These are phyloP conservation scores for Ganoderma multipileum DNA, from an alignment of 1,284 basidiomycete species.

Conservation along the genomic window DNA sequence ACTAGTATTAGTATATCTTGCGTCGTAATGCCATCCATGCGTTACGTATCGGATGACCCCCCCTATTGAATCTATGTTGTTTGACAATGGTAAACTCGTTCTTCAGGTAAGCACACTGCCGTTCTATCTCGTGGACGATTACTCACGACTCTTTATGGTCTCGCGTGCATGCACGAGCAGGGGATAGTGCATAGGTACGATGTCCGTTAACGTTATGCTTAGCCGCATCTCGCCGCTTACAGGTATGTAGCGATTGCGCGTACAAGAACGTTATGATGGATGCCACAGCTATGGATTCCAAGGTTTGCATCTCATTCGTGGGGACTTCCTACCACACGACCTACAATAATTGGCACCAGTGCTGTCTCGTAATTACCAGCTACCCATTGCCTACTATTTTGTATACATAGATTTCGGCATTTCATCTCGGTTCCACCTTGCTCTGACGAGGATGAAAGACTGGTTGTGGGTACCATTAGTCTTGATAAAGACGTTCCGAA, in stretches of 20 bases:
- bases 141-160: neutral
- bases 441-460: neutral
- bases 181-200: neutral
- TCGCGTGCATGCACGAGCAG: neutral
- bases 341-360: neutral
- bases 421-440: neutral
- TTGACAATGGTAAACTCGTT: neutral
- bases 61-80: neutral
- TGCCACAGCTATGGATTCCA: neutral
- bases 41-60: neutral
- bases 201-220: neutral
- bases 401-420: neutral
- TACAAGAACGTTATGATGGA: constrained; percentile 1
- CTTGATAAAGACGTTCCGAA: neutral
- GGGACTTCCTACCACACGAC: neutral
- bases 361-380: neutral
- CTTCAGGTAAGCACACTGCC: neutral
- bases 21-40: neutral
- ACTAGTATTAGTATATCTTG: neutral
- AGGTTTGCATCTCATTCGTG: neutral
- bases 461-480: neutral
- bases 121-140: neutral
- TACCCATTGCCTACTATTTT: neutral
- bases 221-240: neutral
- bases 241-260: neutral